These are phyloP conservation scores for Raphanus raphanistrum DNA, from an alignment of 345 rosid species.

Conservation along the genomic window DNA sequence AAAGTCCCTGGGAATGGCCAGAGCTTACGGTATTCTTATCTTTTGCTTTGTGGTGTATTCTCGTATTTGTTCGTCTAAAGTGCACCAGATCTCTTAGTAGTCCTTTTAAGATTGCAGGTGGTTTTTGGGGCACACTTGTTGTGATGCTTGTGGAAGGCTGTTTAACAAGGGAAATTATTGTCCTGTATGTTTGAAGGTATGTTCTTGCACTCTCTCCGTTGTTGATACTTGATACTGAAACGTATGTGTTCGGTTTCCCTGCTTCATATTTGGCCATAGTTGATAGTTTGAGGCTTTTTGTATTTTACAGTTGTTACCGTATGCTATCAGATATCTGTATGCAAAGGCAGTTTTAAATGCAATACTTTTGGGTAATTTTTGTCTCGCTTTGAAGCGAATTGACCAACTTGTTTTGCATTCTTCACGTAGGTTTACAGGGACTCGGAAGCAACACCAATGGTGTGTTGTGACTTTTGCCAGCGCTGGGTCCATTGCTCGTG, in stretches of 20 bases:
- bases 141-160: conserved; percentile 99
- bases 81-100: conserved; percentile 14
- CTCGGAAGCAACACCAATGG: conserved; percentile 99
- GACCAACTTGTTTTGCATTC: conserved; percentile 14
- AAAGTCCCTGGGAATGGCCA: conserved; percentile 97
- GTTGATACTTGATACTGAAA: not conserved
- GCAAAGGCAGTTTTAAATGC: conserved; percentile 1
- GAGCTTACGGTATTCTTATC: conserved; percentile 69
- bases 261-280: not conserved
- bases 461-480: conserved; percentile 99
- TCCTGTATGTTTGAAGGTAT: conserved; percentile 98
- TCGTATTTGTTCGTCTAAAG: not conserved
- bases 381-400: conserved; percentile 5
- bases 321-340: conserved; percentile 1
- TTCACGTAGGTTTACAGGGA: conserved; percentile 84
- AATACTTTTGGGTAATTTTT: conserved; percentile 14
- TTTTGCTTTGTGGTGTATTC: conserved; percentile 2
- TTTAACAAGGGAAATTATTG: conserved; percentile 99
- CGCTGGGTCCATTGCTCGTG: conserved; percentile 99
- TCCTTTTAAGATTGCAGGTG: conserved; percentile 55
- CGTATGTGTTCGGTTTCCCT: not conserved
- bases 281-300: conserved; percentile 6
- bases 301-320: conserved; percentile 14
- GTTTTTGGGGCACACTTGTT: conserved; percentile 97
- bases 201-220: not conserved